Evolutionary conservation across 805 yeast genomes (phyloP).

Genomic region (Starmera pachycereana): DNA sequence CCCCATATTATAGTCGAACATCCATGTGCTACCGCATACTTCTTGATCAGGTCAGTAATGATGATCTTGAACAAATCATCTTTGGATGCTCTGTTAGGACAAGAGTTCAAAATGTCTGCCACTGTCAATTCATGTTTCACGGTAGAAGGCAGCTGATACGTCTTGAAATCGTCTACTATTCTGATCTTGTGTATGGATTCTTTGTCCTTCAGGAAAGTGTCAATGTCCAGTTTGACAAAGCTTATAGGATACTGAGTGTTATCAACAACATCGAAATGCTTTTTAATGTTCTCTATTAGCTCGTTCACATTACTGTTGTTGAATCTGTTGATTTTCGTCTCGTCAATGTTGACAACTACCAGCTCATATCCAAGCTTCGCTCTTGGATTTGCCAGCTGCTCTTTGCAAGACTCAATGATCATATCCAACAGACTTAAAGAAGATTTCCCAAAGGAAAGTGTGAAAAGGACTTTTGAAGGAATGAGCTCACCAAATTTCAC

Average conservation of each 20-base stretch:
- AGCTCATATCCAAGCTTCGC: constrained; percentile 63
- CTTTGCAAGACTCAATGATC: constrained; percentile 45
- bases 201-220: constrained; percentile 26
- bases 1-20: constrained; percentile 61
- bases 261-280: constrained; percentile 9
- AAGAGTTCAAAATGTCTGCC: constrained; percentile 25
- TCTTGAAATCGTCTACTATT: constrained; percentile 18
- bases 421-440: constrained; percentile 65
- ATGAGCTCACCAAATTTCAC: constrained; percentile 47
- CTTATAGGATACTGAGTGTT: constrained; percentile 21
- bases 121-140: constrained; percentile 7
- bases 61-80: constrained; percentile 52
- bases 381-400: constrained; percentile 50
- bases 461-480: constrained; percentile 39
- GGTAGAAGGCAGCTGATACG: not conserved
- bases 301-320: constrained; percentile 3
- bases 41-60: constrained; percentile 33
- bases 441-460: constrained; percentile 57
- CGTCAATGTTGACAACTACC: constrained; percentile 39
- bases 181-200: constrained; percentile 21
- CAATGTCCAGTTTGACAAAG: constrained; percentile 31
- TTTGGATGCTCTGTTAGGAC: constrained; percentile 47
- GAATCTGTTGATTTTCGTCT: constrained; percentile 16
- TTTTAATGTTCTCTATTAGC: constrained; percentile 9
- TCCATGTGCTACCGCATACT: constrained; percentile 32